These are phyloP conservation scores for Talaromyces ruber DNA, from an alignment of 495 filamentous ascomycete genomes.

Conservation along the genomic window DNA sequence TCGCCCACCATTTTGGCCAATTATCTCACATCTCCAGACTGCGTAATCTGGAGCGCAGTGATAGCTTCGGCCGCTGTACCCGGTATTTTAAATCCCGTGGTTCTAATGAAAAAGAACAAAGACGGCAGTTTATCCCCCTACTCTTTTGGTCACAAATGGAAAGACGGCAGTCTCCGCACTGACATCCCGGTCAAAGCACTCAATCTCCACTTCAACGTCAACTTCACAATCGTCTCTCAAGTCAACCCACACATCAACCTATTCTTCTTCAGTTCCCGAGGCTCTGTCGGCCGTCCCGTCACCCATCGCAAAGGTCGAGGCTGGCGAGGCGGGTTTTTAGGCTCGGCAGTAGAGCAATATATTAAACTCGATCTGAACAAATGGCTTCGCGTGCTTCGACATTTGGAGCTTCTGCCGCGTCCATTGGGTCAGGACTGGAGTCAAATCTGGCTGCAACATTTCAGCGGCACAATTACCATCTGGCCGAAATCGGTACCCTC, in stretches of 20 bases:
- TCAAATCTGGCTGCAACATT: slow-evolving; percentile 89
- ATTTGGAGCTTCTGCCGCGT: slow-evolving; percentile 83
- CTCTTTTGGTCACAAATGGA: slow-evolving; percentile 96
- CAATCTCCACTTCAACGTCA: slow-evolving; percentile 95
- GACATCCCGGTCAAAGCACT: slow-evolving; percentile 92
- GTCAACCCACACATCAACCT: slow-evolving; percentile 97
- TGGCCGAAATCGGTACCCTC: slow-evolving; percentile 70
- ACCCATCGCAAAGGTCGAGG: slow-evolving; percentile 89
- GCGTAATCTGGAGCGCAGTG: slow-evolving; percentile 96
- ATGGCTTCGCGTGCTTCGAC: slow-evolving; percentile 89
- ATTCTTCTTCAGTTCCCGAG: slow-evolving; percentile 95
- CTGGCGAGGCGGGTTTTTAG: slow-evolving; percentile 92
- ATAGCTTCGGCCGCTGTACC: slow-evolving; percentile 93
- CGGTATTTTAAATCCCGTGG: slow-evolving; percentile 91
- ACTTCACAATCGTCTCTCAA: slow-evolving; percentile 91
- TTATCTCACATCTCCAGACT: slow-evolving; percentile 89
- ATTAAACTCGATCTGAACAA: slow-evolving; percentile 92
- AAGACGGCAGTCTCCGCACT: slow-evolving; percentile 86
- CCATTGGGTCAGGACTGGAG: slow-evolving; percentile 95
- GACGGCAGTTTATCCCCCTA: slow-evolving; percentile 73
- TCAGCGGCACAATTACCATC: slow-evolving; percentile 90
- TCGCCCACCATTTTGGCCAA: slow-evolving; percentile 86
- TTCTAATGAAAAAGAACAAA: slow-evolving; percentile 87
- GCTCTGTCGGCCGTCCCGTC: slow-evolving; percentile 83
- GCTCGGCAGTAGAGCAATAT: slow-evolving; percentile 86